Evolutionary conservation across 768 basidiomycete genomes (phyloP).

Genomic region (Boletales sp.): DNA sequence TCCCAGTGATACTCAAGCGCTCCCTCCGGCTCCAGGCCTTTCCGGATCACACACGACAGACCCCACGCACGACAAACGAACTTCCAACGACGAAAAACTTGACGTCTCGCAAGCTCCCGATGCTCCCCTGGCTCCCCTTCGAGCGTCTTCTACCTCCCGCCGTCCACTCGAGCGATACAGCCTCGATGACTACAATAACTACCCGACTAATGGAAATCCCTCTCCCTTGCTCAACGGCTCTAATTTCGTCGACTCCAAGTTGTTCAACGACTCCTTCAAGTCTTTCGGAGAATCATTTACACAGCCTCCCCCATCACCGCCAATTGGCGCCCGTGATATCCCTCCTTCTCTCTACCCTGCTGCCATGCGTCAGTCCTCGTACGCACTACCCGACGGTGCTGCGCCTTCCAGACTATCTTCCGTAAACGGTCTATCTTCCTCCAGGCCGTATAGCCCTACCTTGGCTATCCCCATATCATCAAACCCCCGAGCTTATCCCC

Average conservation of each 20-base stretch:
- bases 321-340: conserved; percentile 19
- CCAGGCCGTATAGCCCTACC: conserved; percentile 48
- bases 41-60: conserved; percentile 14
- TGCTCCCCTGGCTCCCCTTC: conserved; percentile 26
- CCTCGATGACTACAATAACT: conserved; percentile 39
- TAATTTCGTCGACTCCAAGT: conserved; percentile 24
- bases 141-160: conserved; percentile 44
- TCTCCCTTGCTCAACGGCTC: conserved; percentile 24
- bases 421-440: conserved; percentile 55
- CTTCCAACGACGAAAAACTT: conserved; percentile 21
- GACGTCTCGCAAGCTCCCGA: conserved; percentile 11
- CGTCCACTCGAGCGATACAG: conserved; percentile 52
- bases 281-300: conserved; percentile 27
- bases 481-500: conserved; percentile 62
- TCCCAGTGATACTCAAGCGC: conserved; percentile 11
- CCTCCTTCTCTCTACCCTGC: conserved; percentile 37
- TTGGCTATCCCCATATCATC: conserved; percentile 54
- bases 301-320: conserved; percentile 23
- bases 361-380: conserved; percentile 45
- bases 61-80: conserved; percentile 20
- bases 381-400: conserved; percentile 36
- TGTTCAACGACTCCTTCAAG: conserved; percentile 30
- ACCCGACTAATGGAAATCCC: conserved; percentile 14
- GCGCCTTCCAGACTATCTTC: conserved; percentile 37
- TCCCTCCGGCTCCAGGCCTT: conserved; percentile 11